phyloP scores from a whole-genome alignment of 2,329 filamentous ascomycete genomes.

The Aspergillus fumigatus region DNA sequence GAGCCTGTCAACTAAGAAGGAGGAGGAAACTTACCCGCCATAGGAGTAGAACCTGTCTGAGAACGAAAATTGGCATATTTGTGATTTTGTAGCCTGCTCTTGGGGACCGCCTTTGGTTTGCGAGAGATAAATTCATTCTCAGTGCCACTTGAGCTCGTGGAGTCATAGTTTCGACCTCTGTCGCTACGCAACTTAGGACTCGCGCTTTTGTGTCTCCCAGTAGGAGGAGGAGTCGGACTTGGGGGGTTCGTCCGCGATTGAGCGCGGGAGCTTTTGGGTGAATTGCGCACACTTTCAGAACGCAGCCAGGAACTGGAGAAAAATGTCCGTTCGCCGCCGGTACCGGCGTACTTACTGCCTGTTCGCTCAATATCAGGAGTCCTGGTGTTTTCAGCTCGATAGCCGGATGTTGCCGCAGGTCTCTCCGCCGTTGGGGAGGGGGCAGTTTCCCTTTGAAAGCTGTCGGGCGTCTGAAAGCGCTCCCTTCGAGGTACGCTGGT shows the following conservation, averaged over 20 bases:
- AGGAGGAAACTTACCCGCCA: constrained; percentile 29
- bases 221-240: constrained; percentile 27
- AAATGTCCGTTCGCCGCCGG: constrained; percentile 54
- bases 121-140: constrained; percentile 21
- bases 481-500: constrained; percentile 33
- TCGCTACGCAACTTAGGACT: constrained; percentile 39
- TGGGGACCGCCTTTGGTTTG: constrained; percentile 41
- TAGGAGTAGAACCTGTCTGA: constrained; percentile 17
- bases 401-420: constrained; percentile 32
- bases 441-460: constrained; percentile 32
- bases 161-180: constrained; percentile 29
- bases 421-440: constrained; percentile 41
- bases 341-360: constrained; percentile 52
- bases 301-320: constrained; percentile 50
- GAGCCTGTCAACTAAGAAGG: not conserved
- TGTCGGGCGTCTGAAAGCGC: constrained; percentile 24
- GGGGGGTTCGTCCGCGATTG: constrained; percentile 34
- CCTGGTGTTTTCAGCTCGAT: constrained; percentile 22
- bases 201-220: constrained; percentile 39
- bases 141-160: constrained; percentile 38
- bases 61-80: constrained; percentile 25
- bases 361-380: constrained; percentile 46
- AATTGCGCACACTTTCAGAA: constrained; percentile 51
- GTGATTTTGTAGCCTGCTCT: constrained; percentile 33
- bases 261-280: constrained; percentile 35